Evolutionary conservation across 2,329 filamentous ascomycete genomes (phyloP), one percentile per base, ranked within the genome.

Genomic region (Lecanicillium sp.): DNA sequence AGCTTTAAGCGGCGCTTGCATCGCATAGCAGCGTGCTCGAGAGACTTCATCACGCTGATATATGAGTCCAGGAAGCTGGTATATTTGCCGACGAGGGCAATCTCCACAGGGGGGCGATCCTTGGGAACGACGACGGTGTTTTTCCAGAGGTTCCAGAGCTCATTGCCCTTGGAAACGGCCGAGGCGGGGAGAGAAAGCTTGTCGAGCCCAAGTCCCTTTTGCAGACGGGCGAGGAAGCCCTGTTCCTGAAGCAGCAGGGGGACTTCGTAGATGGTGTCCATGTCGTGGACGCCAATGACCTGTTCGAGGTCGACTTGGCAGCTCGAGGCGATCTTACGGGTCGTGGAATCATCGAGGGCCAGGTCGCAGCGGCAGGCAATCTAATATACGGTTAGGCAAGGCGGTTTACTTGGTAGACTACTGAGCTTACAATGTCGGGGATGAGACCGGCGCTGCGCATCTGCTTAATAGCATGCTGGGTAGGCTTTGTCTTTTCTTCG

Each of bases 401-500:
- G 14, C 10, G 10, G n/a, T n/a, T n/a, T n/a, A n/a, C n/a, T 28
- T 7, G 5, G 4, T 1, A 17, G 6, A 20, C 10, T 1, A 18
- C 10, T 13, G 13, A 15, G 53, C 66, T 43, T 65, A 84, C 79
- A 58, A 92, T 56, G 51, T 85, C 81, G 2, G 81, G 82, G 43
- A 71, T 76, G 39, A 87, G 64, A 56, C 88, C 88, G 46, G 85
- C 83, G 56, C 84, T 89, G 46, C 90, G 82, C 45, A 89, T 81
- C 52, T 84, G 79, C 56, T 82, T 82, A 53, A 97, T 87, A 18
- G 90, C 87, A 53, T 87, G 79, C 61, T 98, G 92, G 0, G 92
- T 98, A 0, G 92, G 92, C 68, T 97, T 97, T 9, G 89, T 97
- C 77, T 97, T 97, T 62, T 94, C 81, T 69, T 97, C 74, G 30